Evolutionary conservation across 1,139 yeast genomes (phyloP), one percentile per base, ranked within the genome.

Genomic region (Suhomyces terraborum): DNA sequence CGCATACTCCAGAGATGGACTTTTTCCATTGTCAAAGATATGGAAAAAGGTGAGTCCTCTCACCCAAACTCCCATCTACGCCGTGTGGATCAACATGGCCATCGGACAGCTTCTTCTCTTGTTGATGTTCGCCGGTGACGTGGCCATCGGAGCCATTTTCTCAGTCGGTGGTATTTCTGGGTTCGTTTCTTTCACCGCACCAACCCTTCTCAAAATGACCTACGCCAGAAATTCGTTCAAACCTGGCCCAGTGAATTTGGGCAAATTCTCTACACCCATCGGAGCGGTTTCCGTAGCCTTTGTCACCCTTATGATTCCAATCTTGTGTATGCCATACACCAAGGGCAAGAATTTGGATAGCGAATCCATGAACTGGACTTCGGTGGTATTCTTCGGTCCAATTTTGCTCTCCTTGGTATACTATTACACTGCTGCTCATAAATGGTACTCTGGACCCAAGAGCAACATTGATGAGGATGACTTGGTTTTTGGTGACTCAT

Each of bases 101-200:
- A 54, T 84, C 41, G 88, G 86, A 26, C 77, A 78, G 54, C 67
- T 80, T 21, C 63, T 79, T 25, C 67, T 84, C 45, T 69, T 81
- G 41, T 67, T 82, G 46, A 71, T 82, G 56, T 82, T 84, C 63
- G 85, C 84, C 23, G 88, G 87, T 26, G 80, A 75, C 42, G 71
- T 77, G 10, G 86, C 89, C 32, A 80, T 84, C 52, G 84, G 81
- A 31, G 91, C 93, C 35, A 80, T 83, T 42, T 84, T 84, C 64
- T 81, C 87, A 1, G 87, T 84, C 28, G 88, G 88, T 38, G 91
- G 88, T 41, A 82, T 83, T 55, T 78, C 86, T 13, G 82, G 87
- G 0, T 83, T 82, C 54, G 73, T 83, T 46, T 83, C 89, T 1
- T 84, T 84, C 59, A 73, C 80, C n/a, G 67, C 80, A 52, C 91